A percentile compares a stretch with the other conserved stretches of the same genome.
phyloP scores from a whole-genome alignment of 1,139 yeast genomes.

The Yamadazyma mexicana region DNA sequence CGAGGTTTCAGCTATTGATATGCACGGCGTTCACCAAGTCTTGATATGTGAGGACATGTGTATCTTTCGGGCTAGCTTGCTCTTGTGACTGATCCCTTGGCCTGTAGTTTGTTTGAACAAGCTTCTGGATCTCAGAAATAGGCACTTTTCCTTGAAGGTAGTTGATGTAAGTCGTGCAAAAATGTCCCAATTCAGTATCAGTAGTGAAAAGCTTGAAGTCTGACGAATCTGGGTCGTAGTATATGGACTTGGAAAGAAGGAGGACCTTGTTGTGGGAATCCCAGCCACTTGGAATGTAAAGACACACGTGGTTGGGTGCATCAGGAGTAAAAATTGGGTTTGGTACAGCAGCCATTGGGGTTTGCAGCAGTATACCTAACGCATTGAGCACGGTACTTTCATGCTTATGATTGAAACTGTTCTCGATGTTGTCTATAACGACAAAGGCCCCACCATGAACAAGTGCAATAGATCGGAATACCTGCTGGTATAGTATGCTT shows the following conservation, averaged over 20 bases:
- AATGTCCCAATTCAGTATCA: neutral
- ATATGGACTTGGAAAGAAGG: constrained; percentile 37
- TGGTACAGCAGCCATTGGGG: neutral
- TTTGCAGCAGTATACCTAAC: neutral
- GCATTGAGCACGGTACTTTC: neutral
- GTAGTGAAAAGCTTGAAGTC: constrained; percentile 5
- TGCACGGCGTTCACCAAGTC: neutral
- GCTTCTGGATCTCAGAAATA: neutral
- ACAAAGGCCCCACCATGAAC: constrained; percentile 40
- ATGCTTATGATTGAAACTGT: too few relatives aligned
- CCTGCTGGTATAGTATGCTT: constrained; percentile 46
- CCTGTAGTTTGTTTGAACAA: neutral
- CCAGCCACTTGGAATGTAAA: constrained; percentile 50
- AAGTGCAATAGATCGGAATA: constrained; percentile 47
- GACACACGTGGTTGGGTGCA: constrained; percentile 4
- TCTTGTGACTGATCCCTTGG: too few relatives aligned
- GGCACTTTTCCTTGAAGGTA: constrained; percentile 2
- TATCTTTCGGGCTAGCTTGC: too few relatives aligned
- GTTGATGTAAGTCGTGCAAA: constrained; percentile 3
- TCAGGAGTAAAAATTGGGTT: neutral
- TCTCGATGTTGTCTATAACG: constrained; percentile 8
- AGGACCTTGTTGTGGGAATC: constrained; percentile 54
- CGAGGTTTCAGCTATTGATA: neutral
- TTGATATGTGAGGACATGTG: neutral
- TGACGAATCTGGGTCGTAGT: constrained; percentile 11